These are phyloP conservation scores for Talaromyces pinophilus DNA, from an alignment of 2,329 filamentous ascomycete species.

Conservation along the genomic window DNA sequence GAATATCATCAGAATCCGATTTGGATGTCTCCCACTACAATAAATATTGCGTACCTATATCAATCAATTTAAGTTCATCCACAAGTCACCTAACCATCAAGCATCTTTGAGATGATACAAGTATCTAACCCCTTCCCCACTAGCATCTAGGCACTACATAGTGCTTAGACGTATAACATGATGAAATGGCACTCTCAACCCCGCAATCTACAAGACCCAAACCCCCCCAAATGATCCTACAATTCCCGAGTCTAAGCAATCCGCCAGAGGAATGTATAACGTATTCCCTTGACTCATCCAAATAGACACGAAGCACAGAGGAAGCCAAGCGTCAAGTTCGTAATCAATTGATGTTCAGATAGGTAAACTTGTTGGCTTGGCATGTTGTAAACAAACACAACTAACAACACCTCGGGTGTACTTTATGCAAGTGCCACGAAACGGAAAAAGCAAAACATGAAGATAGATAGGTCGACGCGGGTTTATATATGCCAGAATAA, in stretches of 20 bases:
- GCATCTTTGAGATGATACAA: background rate
- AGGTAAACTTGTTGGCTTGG: background rate
- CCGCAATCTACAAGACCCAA: background rate
- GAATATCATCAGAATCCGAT: background rate
- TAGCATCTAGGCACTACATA: background rate
- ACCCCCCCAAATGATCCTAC: background rate
- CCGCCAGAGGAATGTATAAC: background rate
- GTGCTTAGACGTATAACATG: background rate
- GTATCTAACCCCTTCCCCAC: background rate
- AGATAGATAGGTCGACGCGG: background rate
- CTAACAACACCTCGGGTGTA: background rate
- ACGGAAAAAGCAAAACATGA: background rate
- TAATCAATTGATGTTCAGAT: background rate
- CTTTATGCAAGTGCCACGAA: constrained; percentile 9
- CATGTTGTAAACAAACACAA: background rate
- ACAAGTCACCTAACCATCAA: background rate
- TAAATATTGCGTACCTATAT: background rate
- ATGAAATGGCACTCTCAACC: background rate
- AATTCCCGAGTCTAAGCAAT: background rate
- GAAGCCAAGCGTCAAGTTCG: constrained; percentile 8
- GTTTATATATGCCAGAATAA: background rate
- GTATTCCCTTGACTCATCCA: constrained; percentile 6
- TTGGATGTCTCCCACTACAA: background rate
- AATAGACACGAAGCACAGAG: background rate
- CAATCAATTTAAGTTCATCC: background rate